Evolutionary conservation across 1,284 basidiomycete genomes (phyloP), one percentile per base, ranked within the genome.

Genomic region (Malassezia yamatoensis): DNA sequence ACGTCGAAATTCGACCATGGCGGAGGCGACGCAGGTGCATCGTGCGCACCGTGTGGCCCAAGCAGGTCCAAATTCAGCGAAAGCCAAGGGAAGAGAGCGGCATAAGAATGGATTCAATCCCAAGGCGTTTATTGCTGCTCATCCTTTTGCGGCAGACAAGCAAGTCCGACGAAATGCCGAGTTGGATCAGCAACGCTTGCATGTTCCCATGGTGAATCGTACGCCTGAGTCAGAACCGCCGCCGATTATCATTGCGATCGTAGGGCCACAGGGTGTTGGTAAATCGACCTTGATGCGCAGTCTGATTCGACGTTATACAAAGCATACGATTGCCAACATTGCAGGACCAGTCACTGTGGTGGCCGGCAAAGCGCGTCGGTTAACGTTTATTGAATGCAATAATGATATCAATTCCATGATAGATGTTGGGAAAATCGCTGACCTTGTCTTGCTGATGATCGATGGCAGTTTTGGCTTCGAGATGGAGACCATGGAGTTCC

Each of bases 401-500:
- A 96, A 91, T 74, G 90, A 96, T 78, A 80, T 99, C 64, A 93
- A 93, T 76, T 87, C 89, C 46, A 96, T 96, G 91, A 88, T 98
- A 61, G 94, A 99, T 79, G 81, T 96, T 66, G 91, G 85, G 56
- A 99, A 99, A 77, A 83, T 98, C 58, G 93, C 89, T 5, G 94
- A 98, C 77, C 80, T 98, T 45, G 88, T 98, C 2, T 79, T 99
- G 42, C 83, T 98, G 62, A 91, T 96, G 89, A 87, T 98, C 65
- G 94, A 99, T 71, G 93, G 88, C 3, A 90, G 87, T 39, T 96
- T 93, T 76, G 93, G 93, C 1, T 94, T 98, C 67, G 93, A 99
- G 78, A 98, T 98, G 94, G 94, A 98, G 85, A 93, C 90, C 0
- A 98, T 99, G 72, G 93, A 99, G 77, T 96, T 96, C 62, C 83